Conservation (phyloP, 306 rosid genomes). For the Styphnolobium japonicum region DNA sequence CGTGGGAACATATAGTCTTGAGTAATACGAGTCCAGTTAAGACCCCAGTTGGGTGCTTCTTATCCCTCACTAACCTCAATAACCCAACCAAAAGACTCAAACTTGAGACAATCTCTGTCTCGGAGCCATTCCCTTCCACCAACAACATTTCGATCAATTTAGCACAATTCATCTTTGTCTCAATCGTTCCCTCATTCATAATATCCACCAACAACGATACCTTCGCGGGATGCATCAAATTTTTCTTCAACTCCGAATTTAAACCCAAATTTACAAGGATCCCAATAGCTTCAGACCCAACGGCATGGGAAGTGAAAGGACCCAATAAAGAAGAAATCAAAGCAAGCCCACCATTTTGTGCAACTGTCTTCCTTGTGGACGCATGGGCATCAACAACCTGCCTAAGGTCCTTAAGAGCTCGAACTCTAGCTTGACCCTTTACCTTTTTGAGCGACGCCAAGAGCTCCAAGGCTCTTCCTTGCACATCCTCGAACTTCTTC, state of each 20-base stretch:
- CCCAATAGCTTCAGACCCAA: conserved; percentile 78
- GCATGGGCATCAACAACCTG: conserved; percentile 41
- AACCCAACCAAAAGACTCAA: conserved; percentile 73
- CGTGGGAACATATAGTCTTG: conserved; percentile 44
- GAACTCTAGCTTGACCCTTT: conserved; percentile 77
- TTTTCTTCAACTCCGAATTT: conserved; percentile 42
- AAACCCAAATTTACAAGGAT: conserved; percentile 60
- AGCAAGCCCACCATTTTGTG: conserved; percentile 46
- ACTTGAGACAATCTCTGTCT: conserved; percentile 46
- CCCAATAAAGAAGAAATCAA: conserved; percentile 59
- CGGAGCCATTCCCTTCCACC: conserved; percentile 45
- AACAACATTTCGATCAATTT: conserved; percentile 47
- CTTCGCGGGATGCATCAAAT: conserved; percentile 59
- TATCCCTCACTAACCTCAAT: conserved; percentile 64
- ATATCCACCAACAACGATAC: conserved; percentile 71
- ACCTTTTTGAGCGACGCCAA: conserved; percentile 55
- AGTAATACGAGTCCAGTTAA: conserved; percentile 57
- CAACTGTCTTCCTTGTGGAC: conserved; percentile 40
- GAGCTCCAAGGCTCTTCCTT: conserved; percentile 56
- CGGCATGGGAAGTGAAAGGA: conserved; percentile 77
- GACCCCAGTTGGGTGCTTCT: conserved; percentile 56
- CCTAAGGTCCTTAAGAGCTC: conserved; percentile 56
- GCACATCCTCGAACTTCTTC: conserved; percentile 68
- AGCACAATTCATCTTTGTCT: conserved; percentile 79
- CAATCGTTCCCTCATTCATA: conserved; percentile 75